phyloP scores from a whole-genome alignment of 345 rosid genomes.

The Adansonia digitata region DNA sequence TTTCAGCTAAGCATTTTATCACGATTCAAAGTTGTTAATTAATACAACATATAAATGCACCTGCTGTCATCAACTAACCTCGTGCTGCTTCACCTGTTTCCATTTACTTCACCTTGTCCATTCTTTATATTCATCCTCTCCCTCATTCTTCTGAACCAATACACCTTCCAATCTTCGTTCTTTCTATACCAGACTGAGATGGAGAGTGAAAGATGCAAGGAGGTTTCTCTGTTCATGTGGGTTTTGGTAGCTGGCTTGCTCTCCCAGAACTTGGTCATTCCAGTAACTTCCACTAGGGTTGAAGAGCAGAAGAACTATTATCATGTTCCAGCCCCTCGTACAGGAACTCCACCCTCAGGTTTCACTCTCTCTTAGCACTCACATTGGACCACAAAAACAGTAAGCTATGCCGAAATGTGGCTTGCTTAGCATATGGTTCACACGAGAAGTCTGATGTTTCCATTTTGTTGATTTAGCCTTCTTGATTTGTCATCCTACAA shows the following conservation, averaged over 20 bases:
- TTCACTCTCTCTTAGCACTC: neutral
- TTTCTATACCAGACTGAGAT: conserved; percentile 18
- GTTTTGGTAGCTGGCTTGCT: conserved; percentile 37
- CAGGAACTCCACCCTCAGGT: conserved; percentile 51
- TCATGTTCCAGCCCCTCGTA: conserved; percentile 50
- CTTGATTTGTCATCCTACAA: neutral
- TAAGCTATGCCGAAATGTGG: neutral
- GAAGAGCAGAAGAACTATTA: conserved; percentile 64
- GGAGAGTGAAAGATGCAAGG: conserved; percentile 26
- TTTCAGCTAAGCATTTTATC: neutral
- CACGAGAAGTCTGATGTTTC: neutral
- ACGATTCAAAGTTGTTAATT: conserved; percentile 3
- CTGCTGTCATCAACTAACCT: conserved; percentile 74
- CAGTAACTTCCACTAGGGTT: conserved; percentile 35
- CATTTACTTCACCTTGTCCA: conserved; percentile 48
- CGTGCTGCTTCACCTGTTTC: conserved; percentile 55
- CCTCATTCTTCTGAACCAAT: conserved; percentile 11
- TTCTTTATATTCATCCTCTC: conserved; percentile 23
- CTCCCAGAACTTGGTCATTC: conserved; percentile 38
- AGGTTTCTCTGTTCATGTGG: conserved; percentile 27
- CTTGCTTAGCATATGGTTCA: neutral
- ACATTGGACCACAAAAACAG: neutral
- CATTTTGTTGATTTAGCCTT: neutral
- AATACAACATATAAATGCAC: conserved; percentile 48
- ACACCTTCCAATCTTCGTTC: conserved; percentile 12